phyloP scores from a whole-genome alignment of 2,329 filamentous ascomycete species.

The Acephala macrosclerotiorum region DNA sequence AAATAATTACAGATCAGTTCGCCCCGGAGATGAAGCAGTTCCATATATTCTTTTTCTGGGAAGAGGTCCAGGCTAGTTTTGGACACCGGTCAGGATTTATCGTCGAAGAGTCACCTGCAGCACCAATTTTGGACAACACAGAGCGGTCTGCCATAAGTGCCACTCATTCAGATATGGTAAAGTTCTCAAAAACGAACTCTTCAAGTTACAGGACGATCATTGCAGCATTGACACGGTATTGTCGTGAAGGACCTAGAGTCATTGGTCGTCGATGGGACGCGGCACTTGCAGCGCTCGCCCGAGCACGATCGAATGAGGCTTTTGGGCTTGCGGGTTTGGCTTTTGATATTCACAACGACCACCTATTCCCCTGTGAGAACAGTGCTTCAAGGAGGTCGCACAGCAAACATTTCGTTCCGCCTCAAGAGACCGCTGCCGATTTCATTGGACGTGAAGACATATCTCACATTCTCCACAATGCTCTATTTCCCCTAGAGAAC shows the following conservation, averaged over 20 bases:
- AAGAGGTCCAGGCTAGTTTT: neutral
- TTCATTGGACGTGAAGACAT: too few relatives aligned
- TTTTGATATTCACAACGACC: neutral
- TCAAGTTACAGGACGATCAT: neutral
- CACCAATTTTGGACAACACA: neutral
- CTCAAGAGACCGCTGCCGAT: too few relatives aligned
- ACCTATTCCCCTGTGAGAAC: neutral
- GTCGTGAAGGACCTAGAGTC: neutral
- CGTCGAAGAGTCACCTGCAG: neutral
- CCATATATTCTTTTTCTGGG: neutral
- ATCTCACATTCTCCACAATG: too few relatives aligned
- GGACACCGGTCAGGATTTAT: neutral
- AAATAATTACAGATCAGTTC: neutral
- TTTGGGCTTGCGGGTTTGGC: neutral
- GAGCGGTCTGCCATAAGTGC: neutral
- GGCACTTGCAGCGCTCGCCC: neutral
- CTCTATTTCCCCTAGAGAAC: too few relatives aligned
- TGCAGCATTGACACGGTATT: neutral
- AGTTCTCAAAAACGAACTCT: neutral
- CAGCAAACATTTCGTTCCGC: too few relatives aligned
- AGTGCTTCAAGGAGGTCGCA: neutral
- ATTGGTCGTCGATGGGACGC: neutral
- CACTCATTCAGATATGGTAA: neutral
- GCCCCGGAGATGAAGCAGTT: neutral
- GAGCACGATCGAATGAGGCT: neutral